phyloP scores from a whole-genome alignment of 1,284 basidiomycete genomes.

The Takashimella tepidaria region DNA sequence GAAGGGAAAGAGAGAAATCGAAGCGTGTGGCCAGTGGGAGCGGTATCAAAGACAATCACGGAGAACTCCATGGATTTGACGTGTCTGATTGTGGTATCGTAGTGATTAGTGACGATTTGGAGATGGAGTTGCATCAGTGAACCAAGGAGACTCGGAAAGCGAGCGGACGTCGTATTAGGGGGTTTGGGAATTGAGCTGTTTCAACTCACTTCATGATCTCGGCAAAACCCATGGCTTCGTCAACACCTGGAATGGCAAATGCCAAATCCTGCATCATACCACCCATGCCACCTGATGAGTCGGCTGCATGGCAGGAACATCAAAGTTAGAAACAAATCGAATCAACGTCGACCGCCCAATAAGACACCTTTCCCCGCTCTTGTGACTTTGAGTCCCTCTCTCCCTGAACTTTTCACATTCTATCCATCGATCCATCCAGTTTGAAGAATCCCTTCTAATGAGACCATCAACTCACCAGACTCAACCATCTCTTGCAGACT shows the following conservation, averaged over 20 bases:
- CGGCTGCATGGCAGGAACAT: too few relatives aligned
- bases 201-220: slow-evolving; percentile 94
- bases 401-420: too few relatives aligned
- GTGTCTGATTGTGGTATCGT: slow-evolving; percentile 64
- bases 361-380: too few relatives aligned
- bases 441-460: too few relatives aligned
- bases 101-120: too few relatives aligned
- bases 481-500: slow-evolving; percentile 99
- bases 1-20: slow-evolving; percentile 97
- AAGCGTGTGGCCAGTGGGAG: slow-evolving; percentile 95
- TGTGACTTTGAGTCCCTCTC: too few relatives aligned
- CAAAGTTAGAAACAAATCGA: too few relatives aligned
- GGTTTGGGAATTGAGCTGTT: too few relatives aligned
- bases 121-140: too few relatives aligned
- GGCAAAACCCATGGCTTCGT: slow-evolving; percentile 99
- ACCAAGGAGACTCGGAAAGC: too few relatives aligned
- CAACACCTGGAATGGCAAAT: slow-evolving; percentile 97
- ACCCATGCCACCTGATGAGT: slow-evolving; percentile 86
- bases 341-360: too few relatives aligned
- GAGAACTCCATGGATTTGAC: slow-evolving; percentile 99
- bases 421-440: too few relatives aligned
- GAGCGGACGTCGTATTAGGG: not conserved
- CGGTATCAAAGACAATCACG: slow-evolving; percentile 98
- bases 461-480: slow-evolving; percentile 69
- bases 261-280: slow-evolving; percentile 99